These are phyloP conservation scores for Eucalyptus cloeziana DNA, from an alignment of 345 rosid genomes.

Conservation along the genomic window DNA sequence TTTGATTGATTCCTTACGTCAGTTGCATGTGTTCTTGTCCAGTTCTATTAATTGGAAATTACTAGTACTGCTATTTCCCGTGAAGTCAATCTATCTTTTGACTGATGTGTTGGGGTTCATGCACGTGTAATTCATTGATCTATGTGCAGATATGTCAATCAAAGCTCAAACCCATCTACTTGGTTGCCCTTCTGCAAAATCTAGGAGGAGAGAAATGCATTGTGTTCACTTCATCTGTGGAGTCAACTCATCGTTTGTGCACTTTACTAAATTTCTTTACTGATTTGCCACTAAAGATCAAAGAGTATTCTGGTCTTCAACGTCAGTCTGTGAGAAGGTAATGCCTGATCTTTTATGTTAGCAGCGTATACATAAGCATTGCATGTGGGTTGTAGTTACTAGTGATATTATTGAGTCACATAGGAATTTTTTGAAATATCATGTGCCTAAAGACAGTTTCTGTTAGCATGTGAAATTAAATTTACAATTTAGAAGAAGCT, in stretches of 20 bases:
- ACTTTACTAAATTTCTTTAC: constrained; percentile 65
- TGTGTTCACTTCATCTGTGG: constrained; percentile 81
- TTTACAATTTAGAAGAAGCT: neutral
- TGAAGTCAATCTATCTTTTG: neutral
- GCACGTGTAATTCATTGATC: neutral
- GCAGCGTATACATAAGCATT: neutral
- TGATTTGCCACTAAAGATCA: constrained; percentile 60
- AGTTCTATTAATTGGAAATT: neutral
- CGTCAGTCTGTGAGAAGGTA: constrained; percentile 79
- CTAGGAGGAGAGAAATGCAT: constrained; percentile 73
- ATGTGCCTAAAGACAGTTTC: neutral
- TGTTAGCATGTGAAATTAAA: neutral
- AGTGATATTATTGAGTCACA: neutral
- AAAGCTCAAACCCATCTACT: constrained; percentile 66
- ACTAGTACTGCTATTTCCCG: neutral
- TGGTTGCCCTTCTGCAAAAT: constrained; percentile 67
- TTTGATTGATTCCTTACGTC: neutral
- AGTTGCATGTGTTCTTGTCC: neutral
- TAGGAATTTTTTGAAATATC: neutral
- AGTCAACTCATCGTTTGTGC: constrained; percentile 80
- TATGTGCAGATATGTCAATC: constrained; percentile 55
- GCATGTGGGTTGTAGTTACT: neutral
- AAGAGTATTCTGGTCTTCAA: constrained; percentile 83
- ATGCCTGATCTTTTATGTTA: neutral
- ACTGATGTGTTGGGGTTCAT: neutral